Evolutionary conservation across 306 rosid species (phyloP).

Genomic region (Vigna trinervia): DNA sequence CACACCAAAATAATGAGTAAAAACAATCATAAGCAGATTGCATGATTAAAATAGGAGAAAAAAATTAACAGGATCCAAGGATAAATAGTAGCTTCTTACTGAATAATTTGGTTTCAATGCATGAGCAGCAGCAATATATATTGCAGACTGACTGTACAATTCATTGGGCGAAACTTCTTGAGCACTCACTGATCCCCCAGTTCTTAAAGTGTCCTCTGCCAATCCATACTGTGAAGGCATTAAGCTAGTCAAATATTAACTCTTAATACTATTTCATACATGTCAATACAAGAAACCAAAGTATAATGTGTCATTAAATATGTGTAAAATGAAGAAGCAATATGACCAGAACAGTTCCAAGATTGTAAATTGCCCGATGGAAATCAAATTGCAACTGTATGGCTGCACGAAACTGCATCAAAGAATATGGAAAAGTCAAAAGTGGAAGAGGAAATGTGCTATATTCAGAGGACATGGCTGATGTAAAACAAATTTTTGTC

Average conservation of each 20-base stretch:
- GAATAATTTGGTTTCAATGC: constrained; percentile 94
- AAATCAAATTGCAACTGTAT: constrained; percentile 98
- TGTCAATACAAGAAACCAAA: constrained; percentile 40
- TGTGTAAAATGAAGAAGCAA: constrained; percentile 45
- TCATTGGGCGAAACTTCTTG: constrained; percentile 93
- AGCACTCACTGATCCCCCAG: constrained; percentile 69
- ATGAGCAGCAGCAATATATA: constrained; percentile 99
- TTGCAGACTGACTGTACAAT: constrained; percentile 97
- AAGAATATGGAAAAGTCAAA: constrained; percentile 46
- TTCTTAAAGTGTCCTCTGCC: constrained; percentile 97
- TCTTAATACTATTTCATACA: constrained; percentile 31
- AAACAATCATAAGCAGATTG: not conserved
- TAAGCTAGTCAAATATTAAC: constrained; percentile 29
- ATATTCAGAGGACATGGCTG: constrained; percentile 21
- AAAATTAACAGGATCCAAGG: not conserved
- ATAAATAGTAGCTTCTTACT: constrained; percentile 54
- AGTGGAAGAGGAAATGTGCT: constrained; percentile 17
- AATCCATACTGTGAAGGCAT: constrained; percentile 79
- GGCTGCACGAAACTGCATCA: constrained; percentile 94
- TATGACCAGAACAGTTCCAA: constrained; percentile 98
- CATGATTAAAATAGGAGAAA: constrained; percentile 18
- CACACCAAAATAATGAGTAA: constrained; percentile 16
- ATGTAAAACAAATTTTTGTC: constrained; percentile 34
- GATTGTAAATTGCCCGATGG: constrained; percentile 99
- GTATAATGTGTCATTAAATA: constrained; percentile 33